These are phyloP conservation scores for Penicillium janthinellum DNA, from an alignment of 2,329 filamentous ascomycete genomes.

Conservation along the genomic window DNA sequence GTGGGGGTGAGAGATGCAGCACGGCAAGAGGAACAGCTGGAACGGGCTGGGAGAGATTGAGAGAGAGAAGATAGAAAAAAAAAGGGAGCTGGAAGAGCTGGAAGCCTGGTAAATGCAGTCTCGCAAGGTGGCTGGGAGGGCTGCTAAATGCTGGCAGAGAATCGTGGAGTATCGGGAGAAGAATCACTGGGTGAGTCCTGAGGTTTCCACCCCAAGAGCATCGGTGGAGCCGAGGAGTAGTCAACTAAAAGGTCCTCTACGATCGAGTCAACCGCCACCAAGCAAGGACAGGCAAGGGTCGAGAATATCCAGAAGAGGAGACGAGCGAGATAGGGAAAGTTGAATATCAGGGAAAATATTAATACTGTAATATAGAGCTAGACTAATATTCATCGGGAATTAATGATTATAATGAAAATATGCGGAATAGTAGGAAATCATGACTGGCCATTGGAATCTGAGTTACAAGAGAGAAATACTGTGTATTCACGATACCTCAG, in stretches of 20 bases:
- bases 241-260: constrained; percentile 15
- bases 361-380: neutral
- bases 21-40: neutral
- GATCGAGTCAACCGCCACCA: constrained; percentile 26
- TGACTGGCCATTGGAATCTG: neutral
- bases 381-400: neutral
- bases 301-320: constrained; percentile 3
- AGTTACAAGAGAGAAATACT: neutral
- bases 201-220: constrained; percentile 23
- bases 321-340: constrained; percentile 6
- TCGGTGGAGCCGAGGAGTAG: constrained; percentile 2
- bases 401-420: neutral
- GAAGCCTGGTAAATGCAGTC: neutral
- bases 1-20: constrained; percentile 11
- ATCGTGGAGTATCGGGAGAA: constrained; percentile 2
- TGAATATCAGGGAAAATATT: neutral
- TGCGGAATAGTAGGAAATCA: neutral
- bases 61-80: constrained; percentile 8
- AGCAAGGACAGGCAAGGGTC: constrained; percentile 17
- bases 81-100: neutral
- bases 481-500: neutral
- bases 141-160: constrained; percentile 18
- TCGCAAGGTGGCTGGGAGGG: constrained; percentile 3
- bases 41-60: neutral
- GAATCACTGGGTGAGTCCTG: constrained; percentile 32